phyloP scores from a whole-genome alignment of 805 yeast species.

The Candida wancherniae region DNA sequence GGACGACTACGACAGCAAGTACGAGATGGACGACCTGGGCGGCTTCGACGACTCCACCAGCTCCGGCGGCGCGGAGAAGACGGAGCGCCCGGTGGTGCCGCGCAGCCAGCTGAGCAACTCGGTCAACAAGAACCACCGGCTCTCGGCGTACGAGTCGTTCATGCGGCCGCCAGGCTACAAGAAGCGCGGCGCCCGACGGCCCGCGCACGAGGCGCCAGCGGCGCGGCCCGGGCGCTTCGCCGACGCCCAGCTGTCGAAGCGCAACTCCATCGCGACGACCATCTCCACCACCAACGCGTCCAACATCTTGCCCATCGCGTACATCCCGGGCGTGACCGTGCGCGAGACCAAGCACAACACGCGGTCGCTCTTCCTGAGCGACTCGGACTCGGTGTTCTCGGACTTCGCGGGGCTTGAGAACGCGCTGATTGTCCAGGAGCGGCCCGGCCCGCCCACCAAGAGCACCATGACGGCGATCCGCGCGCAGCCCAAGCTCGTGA shows the following conservation, averaged over 20 bases:
- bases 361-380: slow-evolving; percentile 41
- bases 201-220: slow-evolving; percentile 2
- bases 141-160: slow-evolving; percentile 41
- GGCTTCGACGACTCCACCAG: slow-evolving; percentile 6
- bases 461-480: slow-evolving; percentile 68
- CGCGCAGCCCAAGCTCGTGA: slow-evolving; percentile 70
- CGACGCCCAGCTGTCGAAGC: slow-evolving; percentile 14
- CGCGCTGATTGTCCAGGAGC: slow-evolving; percentile 43
- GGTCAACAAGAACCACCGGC: slow-evolving; percentile 17
- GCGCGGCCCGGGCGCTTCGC: slow-evolving; percentile 1
- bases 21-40: slow-evolving; percentile 8
- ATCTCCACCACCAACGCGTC: slow-evolving; percentile 71
- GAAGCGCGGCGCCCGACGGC: slow-evolving; percentile 4
- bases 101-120: slow-evolving; percentile 5
- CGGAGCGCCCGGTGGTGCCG: slow-evolving; percentile 9
- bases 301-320: slow-evolving; percentile 85
- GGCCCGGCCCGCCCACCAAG: slow-evolving; percentile 28
- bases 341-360: slow-evolving; percentile 44
- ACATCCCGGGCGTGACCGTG: slow-evolving; percentile 88
- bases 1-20: slow-evolving; percentile 10
- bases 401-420: slow-evolving; percentile 42
- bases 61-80: slow-evolving; percentile 7
- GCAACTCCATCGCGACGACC: slow-evolving; percentile 53
- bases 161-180: slow-evolving; percentile 32
- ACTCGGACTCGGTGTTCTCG: slow-evolving; percentile 37